Evolutionary conservation across 768 basidiomycete genomes (phyloP).

Genomic region (Xerocomellus chrysenteron): DNA sequence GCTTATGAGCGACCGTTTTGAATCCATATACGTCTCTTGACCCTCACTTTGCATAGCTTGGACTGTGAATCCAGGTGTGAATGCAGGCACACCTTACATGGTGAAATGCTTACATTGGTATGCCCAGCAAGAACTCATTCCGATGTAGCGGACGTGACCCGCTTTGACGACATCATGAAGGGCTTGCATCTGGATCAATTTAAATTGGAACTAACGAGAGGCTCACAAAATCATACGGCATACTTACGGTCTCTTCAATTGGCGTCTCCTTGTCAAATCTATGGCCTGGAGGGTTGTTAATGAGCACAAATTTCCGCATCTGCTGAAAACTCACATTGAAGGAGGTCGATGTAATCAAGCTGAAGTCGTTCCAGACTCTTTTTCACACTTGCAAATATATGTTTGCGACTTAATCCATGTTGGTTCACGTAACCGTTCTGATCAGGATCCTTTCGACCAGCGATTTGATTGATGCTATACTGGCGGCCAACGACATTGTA

Average conservation of each 20-base stretch:
- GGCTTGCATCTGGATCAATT: slow-evolving; percentile 40
- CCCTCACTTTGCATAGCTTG: slow-evolving; percentile 41
- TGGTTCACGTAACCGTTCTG: slow-evolving; percentile 48
- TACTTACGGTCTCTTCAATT: slow-evolving; percentile 42
- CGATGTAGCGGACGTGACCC: slow-evolving; percentile 48
- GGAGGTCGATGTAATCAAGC: slow-evolving; percentile 56
- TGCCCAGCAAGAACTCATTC: slow-evolving; percentile 43
- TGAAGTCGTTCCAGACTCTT: slow-evolving; percentile 42
- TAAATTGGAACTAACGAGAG: neutral
- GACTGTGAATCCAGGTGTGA: slow-evolving; percentile 23
- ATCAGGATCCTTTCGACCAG: slow-evolving; percentile 30
- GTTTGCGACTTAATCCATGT: slow-evolving; percentile 47
- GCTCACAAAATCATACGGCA: neutral
- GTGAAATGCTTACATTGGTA: slow-evolving; percentile 35
- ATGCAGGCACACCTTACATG: neutral
- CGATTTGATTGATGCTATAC: slow-evolving; percentile 11
- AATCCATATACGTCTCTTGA: neutral
- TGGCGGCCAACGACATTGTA: slow-evolving; percentile 41
- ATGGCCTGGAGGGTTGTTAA: slow-evolving; percentile 33
- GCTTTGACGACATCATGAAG: slow-evolving; percentile 50
- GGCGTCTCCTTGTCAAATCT: slow-evolving; percentile 53
- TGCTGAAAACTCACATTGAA: slow-evolving; percentile 41
- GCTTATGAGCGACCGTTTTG: neutral
- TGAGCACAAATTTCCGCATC: neutral
- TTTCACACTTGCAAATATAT: slow-evolving; percentile 59